Base-by-base conservation (phyloP, 2,329 filamentous ascomycete species). In the Cyphellophora europaea region DNA sequence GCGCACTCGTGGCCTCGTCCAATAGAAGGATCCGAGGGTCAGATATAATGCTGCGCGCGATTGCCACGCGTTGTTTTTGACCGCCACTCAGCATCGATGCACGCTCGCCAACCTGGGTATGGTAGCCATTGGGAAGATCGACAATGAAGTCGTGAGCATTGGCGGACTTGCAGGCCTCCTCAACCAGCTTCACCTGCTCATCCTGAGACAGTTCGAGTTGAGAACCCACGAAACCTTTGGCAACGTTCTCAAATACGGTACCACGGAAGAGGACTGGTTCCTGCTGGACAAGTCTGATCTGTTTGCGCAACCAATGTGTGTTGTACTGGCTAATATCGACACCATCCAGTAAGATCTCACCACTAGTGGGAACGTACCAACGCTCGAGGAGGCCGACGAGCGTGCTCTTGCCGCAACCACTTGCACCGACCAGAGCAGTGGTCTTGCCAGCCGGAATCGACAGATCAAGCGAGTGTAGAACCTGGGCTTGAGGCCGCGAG, bases 31-130 rank as follows among this genome's bases (percentile, higher is more conserved):
- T 72, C 2, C 65, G 61, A 0, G 81, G 80, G 32, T 75, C 62
- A 29, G 77, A 74, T 32, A 85, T 66, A 15, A 86, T 75, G 8
- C 77, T 76, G 5, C 81, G 67, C 0, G 81, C 81, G 43, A 87
- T 85, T 3, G 82, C 78, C 15, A 93, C 70, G 3, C 86, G 73
- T 53, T 93, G 85, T 13, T 82, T 73, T 53, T 93, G 84, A 1
- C 86, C 86, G 11, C 84, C 82, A 11, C 80, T 86, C 2, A 93
- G 62, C 51, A 82, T 85, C 28, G 80, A 79, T 4, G 85, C 85
- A 13, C 72, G 72, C 50, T 89, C 82, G 2, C 85, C 85, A 1
- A 91, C 82, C 6, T 72, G 59, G 0, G 84, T 86, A 4, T 82
- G 71, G 50, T 88, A 88, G 2, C 77, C 74, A 61, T 82, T 27